These are phyloP conservation scores for Blastocrithidia nonstop DNA, from an alignment of 208 protist genomes.

Conservation along the genomic window DNA sequence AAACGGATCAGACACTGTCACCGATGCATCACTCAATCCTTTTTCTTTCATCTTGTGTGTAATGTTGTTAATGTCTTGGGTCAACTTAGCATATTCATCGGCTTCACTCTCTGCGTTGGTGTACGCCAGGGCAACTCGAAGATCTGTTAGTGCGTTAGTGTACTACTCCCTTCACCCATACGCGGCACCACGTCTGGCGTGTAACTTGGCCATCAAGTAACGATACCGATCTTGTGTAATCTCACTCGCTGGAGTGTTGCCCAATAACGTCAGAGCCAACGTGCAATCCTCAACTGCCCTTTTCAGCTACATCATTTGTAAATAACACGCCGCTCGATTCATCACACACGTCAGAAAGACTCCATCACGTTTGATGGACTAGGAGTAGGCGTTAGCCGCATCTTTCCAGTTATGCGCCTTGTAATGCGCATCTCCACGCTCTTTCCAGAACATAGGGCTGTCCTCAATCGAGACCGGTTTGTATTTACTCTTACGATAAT, in stretches of 20 bases:
- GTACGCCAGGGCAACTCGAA: slow-evolving; percentile 77
- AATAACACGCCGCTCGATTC: slow-evolving; percentile 76
- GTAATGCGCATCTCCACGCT: slow-evolving; percentile 74
- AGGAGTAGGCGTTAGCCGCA: slow-evolving; percentile 76
- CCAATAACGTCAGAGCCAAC: slow-evolving; percentile 73
- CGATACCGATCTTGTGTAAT: slow-evolving; percentile 82
- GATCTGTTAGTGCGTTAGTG: slow-evolving; percentile 40
- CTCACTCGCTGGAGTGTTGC: slow-evolving; percentile 81
- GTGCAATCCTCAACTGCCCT: slow-evolving; percentile 76
- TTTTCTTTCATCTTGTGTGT: too few species aligned
- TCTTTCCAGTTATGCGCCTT: slow-evolving; percentile 45
- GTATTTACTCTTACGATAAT: slow-evolving; percentile 85
- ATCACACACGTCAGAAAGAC: slow-evolving; percentile 81
- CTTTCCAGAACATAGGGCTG: slow-evolving; percentile 88
- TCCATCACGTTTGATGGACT: slow-evolving; percentile 86
- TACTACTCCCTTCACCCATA: slow-evolving; percentile 65
- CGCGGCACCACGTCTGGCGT: slow-evolving; percentile 68
- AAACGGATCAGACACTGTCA: slow-evolving; percentile 14
- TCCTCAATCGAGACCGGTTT: slow-evolving; percentile 83
- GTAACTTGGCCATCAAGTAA: slow-evolving; percentile 72
- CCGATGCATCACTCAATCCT: too few species aligned
- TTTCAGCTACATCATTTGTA: slow-evolving; percentile 68
- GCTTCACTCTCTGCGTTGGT: slow-evolving; percentile 32
- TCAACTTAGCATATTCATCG: slow-evolving; percentile 18
- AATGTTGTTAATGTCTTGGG: slow-evolving; percentile 3